Evolutionary conservation across 225 moss, liverwort and hornwort species (phyloP).

Genomic region (Marchantia polymorpha): DNA sequence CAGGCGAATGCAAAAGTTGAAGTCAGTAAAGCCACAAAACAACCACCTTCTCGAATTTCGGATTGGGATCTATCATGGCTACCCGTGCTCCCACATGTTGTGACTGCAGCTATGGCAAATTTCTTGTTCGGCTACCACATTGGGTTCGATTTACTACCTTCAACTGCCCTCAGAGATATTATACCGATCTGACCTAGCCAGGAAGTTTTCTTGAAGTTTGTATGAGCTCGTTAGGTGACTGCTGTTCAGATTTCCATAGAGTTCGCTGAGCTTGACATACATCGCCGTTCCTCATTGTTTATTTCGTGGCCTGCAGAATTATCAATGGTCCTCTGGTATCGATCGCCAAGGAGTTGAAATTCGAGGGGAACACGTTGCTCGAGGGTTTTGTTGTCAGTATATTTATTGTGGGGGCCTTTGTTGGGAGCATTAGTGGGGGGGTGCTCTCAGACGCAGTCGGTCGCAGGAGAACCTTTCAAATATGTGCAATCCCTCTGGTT

Average conservation of each 20-base stretch:
- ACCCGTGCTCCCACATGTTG: slow-evolving; percentile 71
- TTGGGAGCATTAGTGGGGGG: slow-evolving; percentile 88
- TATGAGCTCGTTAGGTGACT: neutral
- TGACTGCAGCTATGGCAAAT: slow-evolving; percentile 93
- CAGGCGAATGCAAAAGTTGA: neutral
- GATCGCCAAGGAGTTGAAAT: slow-evolving; percentile 83
- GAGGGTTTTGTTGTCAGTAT: slow-evolving; percentile 93
- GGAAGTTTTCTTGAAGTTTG: neutral
- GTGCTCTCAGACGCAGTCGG: slow-evolving; percentile 81
- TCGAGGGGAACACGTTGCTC: slow-evolving; percentile 79
- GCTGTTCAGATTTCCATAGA: neutral
- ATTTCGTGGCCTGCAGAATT: slow-evolving; percentile 49
- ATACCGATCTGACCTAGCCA: neutral
- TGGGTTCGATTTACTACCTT: slow-evolving; percentile 49
- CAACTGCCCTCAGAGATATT: neutral
- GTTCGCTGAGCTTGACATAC: neutral
- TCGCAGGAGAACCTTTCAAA: slow-evolving; percentile 80
- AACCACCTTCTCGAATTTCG: neutral
- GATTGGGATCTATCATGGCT: slow-evolving; percentile 62
- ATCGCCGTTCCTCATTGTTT: neutral
- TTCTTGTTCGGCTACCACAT: slow-evolving; percentile 98
- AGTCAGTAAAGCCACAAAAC: neutral
- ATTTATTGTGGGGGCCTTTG: slow-evolving; percentile 86
- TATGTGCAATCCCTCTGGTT: slow-evolving; percentile 75
- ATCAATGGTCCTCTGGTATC: slow-evolving; percentile 95